A percentile compares a stretch with the other conserved stretches of the same genome.
These are phyloP conservation scores for Botrytis fabae DNA, from an alignment of 2,329 filamentous ascomycete genomes.

Conservation along the genomic window DNA sequence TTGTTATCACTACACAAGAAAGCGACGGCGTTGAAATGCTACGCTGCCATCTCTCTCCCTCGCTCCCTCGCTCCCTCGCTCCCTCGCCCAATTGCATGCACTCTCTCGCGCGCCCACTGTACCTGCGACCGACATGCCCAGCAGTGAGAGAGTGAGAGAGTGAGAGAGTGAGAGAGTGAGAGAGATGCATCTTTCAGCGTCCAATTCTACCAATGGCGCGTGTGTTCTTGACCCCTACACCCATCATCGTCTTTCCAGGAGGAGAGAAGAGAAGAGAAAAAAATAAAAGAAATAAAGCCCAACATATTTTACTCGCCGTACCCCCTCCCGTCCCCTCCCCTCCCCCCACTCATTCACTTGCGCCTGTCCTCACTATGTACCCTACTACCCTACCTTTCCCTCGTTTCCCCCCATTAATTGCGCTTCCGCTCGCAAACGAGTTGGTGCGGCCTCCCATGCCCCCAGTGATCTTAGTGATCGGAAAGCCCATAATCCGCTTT, in stretches of 20 bases:
- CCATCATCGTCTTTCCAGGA: not conserved
- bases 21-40: not conserved
- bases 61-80: too few species aligned
- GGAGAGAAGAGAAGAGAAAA: not conserved
- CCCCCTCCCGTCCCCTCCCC: not conserved
- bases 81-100: too few species aligned
- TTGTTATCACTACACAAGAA: not conserved
- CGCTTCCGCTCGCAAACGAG: not conserved
- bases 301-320: not conserved
- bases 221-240: not conserved
- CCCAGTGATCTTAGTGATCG: constrained; percentile 9
- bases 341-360: not conserved
- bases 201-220: not conserved
- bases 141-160: too few species aligned
- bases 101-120: too few species aligned
- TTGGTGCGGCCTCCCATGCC: constrained; percentile 4
- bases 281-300: not conserved
- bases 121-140: too few species aligned
- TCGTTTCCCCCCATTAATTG: too few species aligned
- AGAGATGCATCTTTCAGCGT: not conserved
- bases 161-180: too few species aligned
- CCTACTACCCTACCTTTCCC: too few species aligned
- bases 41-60: too few species aligned
- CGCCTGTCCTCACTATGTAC: not conserved
- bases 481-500: constrained; percentile 1